Conservation (phyloP, 768 basidiomycete species). For the Paxillus rubicundulus region DNA sequence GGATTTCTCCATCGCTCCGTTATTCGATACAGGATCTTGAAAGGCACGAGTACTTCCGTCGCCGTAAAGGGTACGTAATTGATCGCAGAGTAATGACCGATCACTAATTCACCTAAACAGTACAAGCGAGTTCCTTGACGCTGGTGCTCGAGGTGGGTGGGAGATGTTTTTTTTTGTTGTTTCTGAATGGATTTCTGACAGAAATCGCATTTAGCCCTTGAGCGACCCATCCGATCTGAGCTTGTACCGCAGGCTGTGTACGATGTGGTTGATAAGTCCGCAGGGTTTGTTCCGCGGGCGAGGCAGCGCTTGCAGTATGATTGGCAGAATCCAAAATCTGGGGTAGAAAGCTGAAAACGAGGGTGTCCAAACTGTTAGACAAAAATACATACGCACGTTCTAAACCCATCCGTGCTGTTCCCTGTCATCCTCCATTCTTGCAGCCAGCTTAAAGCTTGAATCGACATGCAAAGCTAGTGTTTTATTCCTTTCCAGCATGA, state of each 20-base stretch:
- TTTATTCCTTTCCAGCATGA: conserved; percentile 6
- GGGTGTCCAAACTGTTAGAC: neutral
- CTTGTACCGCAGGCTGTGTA: conserved; percentile 16
- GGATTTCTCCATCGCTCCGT: conserved; percentile 10
- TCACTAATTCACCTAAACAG: conserved; percentile 11
- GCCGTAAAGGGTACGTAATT: conserved; percentile 17
- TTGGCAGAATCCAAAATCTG: conserved; percentile 19
- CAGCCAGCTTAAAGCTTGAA: conserved; percentile 5
- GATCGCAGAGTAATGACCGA: neutral
- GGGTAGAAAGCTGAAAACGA: neutral
- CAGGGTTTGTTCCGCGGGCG: conserved; percentile 12
- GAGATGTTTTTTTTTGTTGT: neutral
- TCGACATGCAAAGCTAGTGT: conserved; percentile 16
- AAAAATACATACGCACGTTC: conserved; percentile 11
- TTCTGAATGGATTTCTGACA: conserved; percentile 11
- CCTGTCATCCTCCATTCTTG: neutral
- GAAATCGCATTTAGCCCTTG: conserved; percentile 10
- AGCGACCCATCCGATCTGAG: conserved; percentile 16
- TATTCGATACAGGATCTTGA: conserved; percentile 21
- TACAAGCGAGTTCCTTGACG: conserved; percentile 21
- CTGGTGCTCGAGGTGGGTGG: conserved; percentile 22
- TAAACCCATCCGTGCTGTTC: neutral
- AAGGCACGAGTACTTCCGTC: conserved; percentile 24
- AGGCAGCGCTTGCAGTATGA: conserved; percentile 5
- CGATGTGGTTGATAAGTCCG: neutral